Base-by-base conservation (phyloP, 768 basidiomycete genomes). In the Sistotremastrum suecicum region DNA sequence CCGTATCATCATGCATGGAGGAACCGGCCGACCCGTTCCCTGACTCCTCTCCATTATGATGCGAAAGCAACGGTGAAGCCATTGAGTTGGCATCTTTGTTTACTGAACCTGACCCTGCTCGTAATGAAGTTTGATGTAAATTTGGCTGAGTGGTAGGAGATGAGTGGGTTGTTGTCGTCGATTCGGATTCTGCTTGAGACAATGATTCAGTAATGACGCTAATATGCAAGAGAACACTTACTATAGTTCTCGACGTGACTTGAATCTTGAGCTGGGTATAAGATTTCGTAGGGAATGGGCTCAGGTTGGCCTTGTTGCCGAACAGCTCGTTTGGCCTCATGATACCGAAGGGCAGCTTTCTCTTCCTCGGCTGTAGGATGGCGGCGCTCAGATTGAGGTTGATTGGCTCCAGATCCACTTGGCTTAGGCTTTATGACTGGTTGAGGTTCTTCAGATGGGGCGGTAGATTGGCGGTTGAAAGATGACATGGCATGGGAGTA, bases 261-360 rank as follows among this genome's bases (percentile, higher is more conserved):
- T 20, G 20, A 20, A 20, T 20, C 20, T 20, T 20, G 20, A 20
- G 20, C 20, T 20, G 75, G 75, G 53, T 73, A 83, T 39, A 81
- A 61, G 34, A 72, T 66, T 37, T 83, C 78, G 49, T 82, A 82
- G 0, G 81, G 63, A 39, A 77, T 69, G 2, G 78, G 80, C 5
- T 53, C 68, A 30, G 63, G 56, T 42, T 52, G 44, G 39, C 49
- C 47, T 47, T 83, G 80, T 3, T 67, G 73, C 12, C 75, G 69
- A 38, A 85, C 83, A 5, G 84, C 83, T 41, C 66, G 65, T 56
- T 76, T 83, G 0, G 84, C 84, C 43, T 83, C 75, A 32, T 80
- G 68, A 56, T 83, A 88, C 48, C 76, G 66, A 51, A 58, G 67
- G 46, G 86, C 56, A 28, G 78, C 78, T 3, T 74, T 80, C 56